Evolutionary conservation across 75 land plant genomes (phyloP), one percentile per base, ranked within the genome.

Genomic region (Cryptomeria japonica): DNA sequence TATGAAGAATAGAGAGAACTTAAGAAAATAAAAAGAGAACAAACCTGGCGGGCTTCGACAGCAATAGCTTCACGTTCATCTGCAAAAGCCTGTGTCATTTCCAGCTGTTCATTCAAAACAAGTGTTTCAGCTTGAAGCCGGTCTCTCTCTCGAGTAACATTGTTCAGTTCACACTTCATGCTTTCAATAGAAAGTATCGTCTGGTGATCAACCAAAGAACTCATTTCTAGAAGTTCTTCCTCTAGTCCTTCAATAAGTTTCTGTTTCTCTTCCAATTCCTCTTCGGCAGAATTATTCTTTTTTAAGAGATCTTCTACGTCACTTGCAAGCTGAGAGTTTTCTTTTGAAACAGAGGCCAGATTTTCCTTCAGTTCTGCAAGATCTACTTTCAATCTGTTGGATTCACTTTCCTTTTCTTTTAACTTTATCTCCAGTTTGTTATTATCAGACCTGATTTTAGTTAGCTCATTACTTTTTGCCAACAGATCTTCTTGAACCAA

Each of bases 11-110:
- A 18, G 56, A 31, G 41, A 31, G n/a, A 38, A 73, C 12, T 42
- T 53, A 5, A 70, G 16, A 58, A 78, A 86, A 76, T 37, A 89
- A 32, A 86, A 37, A 42, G 53, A 41, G 49, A 44, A 38, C 73
- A 42, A 86, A 95, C 99, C 96, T 98, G 93, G 22, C 89, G 94
- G 56, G 95, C 96, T 94, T 96, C 99, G 2, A 86, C 82, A 31
- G 97, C 96, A 88, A 93, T 89, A 41, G 96, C 97, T 90, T 97
- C 97, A 79, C 92, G 91, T 90, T 96, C 97, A 61, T 96, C 94
- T 82, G 95, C 99, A 84, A 91, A 83, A 13, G 92, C 89, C 36
- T 92, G 90, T 87, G 93, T 92, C 91, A 90, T 94, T 78, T 93
- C 98, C 77, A 98, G 93, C 93, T 94, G 93, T 87, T 95, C 94